phyloP scores from a whole-genome alignment of 768 basidiomycete genomes.

The Lyophyllum shimeji region DNA sequence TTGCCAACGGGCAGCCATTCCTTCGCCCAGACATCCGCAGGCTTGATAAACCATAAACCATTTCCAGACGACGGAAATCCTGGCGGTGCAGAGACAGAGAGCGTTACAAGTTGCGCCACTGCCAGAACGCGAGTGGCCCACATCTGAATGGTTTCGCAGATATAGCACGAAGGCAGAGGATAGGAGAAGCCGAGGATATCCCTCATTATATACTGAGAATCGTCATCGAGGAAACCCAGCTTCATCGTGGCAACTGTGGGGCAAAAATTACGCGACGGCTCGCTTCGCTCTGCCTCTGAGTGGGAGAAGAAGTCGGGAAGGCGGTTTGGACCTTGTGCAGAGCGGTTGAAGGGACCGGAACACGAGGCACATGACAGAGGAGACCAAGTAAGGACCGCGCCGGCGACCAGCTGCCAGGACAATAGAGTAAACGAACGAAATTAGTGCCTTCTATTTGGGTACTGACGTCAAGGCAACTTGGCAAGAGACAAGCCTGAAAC shows the following conservation, averaged over 20 bases:
- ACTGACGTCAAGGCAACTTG: not conserved
- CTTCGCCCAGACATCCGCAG: constrained; percentile 53
- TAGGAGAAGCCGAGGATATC: constrained; percentile 13
- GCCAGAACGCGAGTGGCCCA: constrained; percentile 24
- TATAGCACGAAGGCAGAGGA: constrained; percentile 5
- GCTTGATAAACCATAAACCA: constrained; percentile 66
- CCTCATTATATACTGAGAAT: constrained; percentile 15
- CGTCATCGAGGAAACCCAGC: constrained; percentile 7
- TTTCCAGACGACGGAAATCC: constrained; percentile 75
- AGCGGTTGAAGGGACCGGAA: constrained; percentile 14
- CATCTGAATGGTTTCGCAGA: constrained; percentile 19
- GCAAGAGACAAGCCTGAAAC: constrained; percentile 2
- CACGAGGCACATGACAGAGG: constrained; percentile 21
- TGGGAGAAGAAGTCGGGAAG: constrained; percentile 10
- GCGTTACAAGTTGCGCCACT: constrained; percentile 19
- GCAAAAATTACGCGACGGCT: not conserved
- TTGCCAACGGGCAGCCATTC: constrained; percentile 74
- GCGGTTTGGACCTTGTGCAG: constrained; percentile 13
- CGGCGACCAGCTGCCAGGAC: constrained; percentile 5
- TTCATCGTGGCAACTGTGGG: constrained; percentile 19
- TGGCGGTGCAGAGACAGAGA: constrained; percentile 27
- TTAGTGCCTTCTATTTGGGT: constrained; percentile 5
- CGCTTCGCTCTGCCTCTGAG: not conserved
- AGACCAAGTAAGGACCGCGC: constrained; percentile 13
- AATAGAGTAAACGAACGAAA: constrained; percentile 6